A percentile compares a stretch with the other conserved stretches of the same genome.
phyloP scores from a whole-genome alignment of 176 grass and related monocot species.

The Guadua angustifolia region DNA sequence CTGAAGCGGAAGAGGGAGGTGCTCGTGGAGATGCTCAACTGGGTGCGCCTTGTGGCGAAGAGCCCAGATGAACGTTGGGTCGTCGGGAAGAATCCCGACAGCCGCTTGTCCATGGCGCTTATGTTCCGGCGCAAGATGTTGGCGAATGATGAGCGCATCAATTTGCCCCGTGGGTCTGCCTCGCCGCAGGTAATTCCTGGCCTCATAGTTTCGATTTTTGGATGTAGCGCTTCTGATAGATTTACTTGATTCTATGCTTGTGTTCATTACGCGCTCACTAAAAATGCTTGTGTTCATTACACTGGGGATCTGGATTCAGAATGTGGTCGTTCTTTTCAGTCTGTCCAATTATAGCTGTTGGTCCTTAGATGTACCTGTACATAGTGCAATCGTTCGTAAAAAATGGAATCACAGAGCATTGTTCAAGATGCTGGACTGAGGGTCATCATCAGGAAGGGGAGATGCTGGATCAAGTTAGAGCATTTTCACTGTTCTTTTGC shows the following conservation, averaged over 20 bases:
- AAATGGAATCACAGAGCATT: background rate
- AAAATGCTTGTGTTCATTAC: constrained; percentile 6
- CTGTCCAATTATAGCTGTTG: background rate
- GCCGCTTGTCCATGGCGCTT: background rate
- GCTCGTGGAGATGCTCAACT: constrained; percentile 38
- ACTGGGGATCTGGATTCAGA: constrained; percentile 1
- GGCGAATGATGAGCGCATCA: constrained; percentile 8
- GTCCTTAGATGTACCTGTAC: background rate
- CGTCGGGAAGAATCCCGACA: background rate
- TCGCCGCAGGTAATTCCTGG: constrained; percentile 28
- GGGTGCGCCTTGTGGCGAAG: constrained; percentile 50
- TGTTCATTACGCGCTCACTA: background rate
- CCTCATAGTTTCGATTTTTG: background rate
- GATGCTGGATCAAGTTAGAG: background rate
- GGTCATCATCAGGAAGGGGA: background rate
- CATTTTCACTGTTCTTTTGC: background rate
- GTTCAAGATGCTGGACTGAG: background rate
- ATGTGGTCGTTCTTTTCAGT: background rate
- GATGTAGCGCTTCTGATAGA: background rate
- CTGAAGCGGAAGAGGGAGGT: constrained; percentile 49
- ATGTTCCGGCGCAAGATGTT: constrained; percentile 37
- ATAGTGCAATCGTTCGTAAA: background rate
- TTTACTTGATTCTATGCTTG: constrained; percentile 18
- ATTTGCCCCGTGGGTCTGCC: background rate
- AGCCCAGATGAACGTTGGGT: constrained; percentile 18